Percentiles rank a stretch among this genome's conserved stretches.
Conservation (phyloP, 331 rosid species). For the Ulmus americana region DNA sequence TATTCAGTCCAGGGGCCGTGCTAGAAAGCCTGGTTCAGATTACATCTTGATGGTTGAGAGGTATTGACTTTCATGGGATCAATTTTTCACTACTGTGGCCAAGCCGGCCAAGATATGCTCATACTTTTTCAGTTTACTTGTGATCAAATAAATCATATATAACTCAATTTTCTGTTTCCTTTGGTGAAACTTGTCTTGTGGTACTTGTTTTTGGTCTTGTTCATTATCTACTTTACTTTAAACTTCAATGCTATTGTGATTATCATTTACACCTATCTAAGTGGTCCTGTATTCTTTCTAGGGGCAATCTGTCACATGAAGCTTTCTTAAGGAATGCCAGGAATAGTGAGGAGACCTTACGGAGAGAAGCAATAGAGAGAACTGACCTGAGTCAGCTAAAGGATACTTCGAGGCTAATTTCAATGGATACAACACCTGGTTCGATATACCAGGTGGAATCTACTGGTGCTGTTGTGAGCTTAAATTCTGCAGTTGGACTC, state of each 20-base stretch:
- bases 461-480: constrained; percentile 95
- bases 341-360: constrained; percentile 90
- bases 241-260: not conserved
- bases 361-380: constrained; percentile 95
- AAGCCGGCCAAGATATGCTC: not conserved
- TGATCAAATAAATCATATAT: not conserved
- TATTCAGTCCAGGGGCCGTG: constrained; percentile 99
- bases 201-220: not conserved
- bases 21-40: constrained; percentile 98
- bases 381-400: constrained; percentile 90
- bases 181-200: not conserved
- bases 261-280: not conserved
- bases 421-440: constrained; percentile 71
- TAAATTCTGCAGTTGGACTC: constrained; percentile 95
- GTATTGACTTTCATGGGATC: constrained; percentile 33
- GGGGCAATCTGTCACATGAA: constrained; percentile 93
- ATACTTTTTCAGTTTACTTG: not conserved
- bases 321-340: constrained; percentile 95
- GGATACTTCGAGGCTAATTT: constrained; percentile 77
- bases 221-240: not conserved
- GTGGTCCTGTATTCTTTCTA: constrained; percentile 12
- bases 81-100: not conserved
- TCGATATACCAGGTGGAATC: constrained; percentile 92
- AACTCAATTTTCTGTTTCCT: not conserved
- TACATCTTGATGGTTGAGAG: constrained; percentile 97